Evolutionary conservation across 768 basidiomycete species (phyloP), one percentile per base, ranked within the genome.

Genomic region (Collybiopsis confluens): DNA sequence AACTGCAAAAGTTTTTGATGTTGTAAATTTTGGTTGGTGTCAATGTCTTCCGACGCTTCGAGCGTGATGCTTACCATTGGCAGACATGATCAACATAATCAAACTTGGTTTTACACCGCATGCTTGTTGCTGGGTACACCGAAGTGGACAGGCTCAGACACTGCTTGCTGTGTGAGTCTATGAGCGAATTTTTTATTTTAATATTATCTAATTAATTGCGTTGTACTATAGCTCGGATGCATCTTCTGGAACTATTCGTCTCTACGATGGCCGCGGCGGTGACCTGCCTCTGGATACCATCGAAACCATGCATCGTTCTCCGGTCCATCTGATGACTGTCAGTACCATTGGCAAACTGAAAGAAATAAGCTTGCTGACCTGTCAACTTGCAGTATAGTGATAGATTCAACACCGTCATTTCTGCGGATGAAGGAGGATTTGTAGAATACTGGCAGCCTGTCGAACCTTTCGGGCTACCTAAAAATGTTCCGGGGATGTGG

Each of bases 1-100:
- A 53, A 92, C 79, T 33, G 92, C 88, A 15, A 94, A 98, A 68
- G 90, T 99, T 27, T 98, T 98, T 61, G 97, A 99, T 65, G 93
- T 99, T 1, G 81, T 97, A 56, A 98, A 98, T 70, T 98, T 98
- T 67, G 97, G 96, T 97, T 61, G 45, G 88, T 65, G 41, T 24
- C 15, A 11, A 27, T 20, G 2, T 18, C n/a, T n/a, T n/a, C n/a
- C n/a, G 10, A 16, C 3, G 11, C 33, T 24, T n/a, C 23, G 30
- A 36, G n/a, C 26, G 11, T 11, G 13, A 6, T 48, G 35, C 28
- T 30, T 35, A 42, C 30, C 35, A 16, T 45, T 16, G 38, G 20
- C 60, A 98, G 96, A 99, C 68, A 98, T 98, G 96, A 98, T 98
- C 63, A 98, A 97, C 68, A 97, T 98, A 69, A 81, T 99, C 57